A percentile compares a stretch with the other conserved stretches of the same genome.
These are phyloP conservation scores for Penicillium sp. DNA, from an alignment of 2,329 filamentous ascomycete genomes.

Conservation along the genomic window DNA sequence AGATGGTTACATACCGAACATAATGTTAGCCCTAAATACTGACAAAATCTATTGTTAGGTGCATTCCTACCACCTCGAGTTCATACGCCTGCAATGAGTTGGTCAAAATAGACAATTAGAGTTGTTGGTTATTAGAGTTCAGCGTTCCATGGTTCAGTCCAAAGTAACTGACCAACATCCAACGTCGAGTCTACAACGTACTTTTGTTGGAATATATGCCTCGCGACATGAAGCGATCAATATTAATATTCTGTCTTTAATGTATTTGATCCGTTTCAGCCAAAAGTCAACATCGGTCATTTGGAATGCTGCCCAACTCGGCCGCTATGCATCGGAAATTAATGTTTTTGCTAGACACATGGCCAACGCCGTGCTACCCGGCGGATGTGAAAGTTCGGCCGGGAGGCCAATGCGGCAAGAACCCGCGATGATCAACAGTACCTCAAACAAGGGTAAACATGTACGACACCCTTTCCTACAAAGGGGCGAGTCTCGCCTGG, in stretches of 20 bases:
- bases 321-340: constrained; percentile 3
- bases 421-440: background rate
- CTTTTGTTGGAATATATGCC: background rate
- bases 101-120: constrained; percentile 5
- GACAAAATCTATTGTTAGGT: background rate
- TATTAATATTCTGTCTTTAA: background rate
- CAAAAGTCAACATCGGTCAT: background rate
- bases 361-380: constrained; percentile 5
- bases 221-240: background rate
- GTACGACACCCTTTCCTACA: background rate
- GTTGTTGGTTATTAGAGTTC: constrained; percentile 6
- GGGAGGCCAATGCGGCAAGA: constrained; percentile 6
- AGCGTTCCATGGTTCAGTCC: constrained; percentile 7
- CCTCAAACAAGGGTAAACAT: background rate
- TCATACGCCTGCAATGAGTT: background rate
- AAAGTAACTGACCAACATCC: constrained; percentile 3
- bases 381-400: constrained; percentile 3
- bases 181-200: constrained; percentile 1
- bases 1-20: background rate
- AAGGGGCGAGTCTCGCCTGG: background rate
- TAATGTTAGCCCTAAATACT: background rate
- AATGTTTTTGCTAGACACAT: constrained; percentile 10
- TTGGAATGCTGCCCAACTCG: constrained; percentile 8
- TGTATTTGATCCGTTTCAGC: background rate
- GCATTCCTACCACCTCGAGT: background rate